Conservation (phyloP, 2,329 filamentous ascomycete species). For the Epichloe sp. region DNA sequence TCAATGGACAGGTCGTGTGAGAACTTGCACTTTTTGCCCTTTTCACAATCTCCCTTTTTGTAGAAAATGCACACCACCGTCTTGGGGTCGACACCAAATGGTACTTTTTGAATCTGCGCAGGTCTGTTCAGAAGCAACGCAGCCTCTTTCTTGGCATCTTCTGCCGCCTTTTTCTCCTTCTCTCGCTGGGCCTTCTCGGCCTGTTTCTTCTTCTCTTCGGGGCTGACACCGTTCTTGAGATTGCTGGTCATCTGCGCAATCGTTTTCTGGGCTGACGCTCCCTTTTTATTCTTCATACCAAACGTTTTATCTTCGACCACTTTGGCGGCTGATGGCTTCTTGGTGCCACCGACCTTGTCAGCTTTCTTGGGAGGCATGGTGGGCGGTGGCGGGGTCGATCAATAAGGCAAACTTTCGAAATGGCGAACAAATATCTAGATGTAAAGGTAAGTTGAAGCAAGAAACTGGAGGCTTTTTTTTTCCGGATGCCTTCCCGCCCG, state of each 20-base stretch:
- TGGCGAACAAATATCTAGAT: neutral
- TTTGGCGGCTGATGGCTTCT: slow-evolving; percentile 46
- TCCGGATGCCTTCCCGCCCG: neutral
- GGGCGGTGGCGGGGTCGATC: slow-evolving; percentile 19
- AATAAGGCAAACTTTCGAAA: neutral
- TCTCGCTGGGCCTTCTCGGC: slow-evolving; percentile 56
- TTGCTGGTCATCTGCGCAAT: slow-evolving; percentile 74
- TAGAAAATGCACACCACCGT: slow-evolving; percentile 92
- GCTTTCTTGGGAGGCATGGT: slow-evolving; percentile 62
- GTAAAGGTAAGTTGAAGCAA: neutral
- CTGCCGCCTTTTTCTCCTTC: slow-evolving; percentile 82
- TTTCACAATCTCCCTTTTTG: slow-evolving; percentile 95
- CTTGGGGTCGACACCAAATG: slow-evolving; percentile 96
- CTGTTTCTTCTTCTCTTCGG: slow-evolving; percentile 73
- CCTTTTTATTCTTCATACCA: slow-evolving; percentile 99
- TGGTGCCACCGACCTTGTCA: slow-evolving; percentile 38
- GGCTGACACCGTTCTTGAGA: slow-evolving; percentile 59
- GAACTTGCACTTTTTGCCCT: slow-evolving; percentile 95
- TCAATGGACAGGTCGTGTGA: slow-evolving; percentile 81
- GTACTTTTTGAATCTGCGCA: slow-evolving; percentile 91
- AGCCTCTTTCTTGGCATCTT: slow-evolving; percentile 68
- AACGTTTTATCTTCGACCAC: slow-evolving; percentile 89
- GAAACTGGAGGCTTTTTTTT: neutral
- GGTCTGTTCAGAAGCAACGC: slow-evolving; percentile 80
- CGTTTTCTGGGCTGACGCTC: slow-evolving; percentile 74